Percentiles rank a stretch among this genome's conserved stretches.
Conservation (phyloP, 257 asterid species). For the Rhazya stricta region DNA sequence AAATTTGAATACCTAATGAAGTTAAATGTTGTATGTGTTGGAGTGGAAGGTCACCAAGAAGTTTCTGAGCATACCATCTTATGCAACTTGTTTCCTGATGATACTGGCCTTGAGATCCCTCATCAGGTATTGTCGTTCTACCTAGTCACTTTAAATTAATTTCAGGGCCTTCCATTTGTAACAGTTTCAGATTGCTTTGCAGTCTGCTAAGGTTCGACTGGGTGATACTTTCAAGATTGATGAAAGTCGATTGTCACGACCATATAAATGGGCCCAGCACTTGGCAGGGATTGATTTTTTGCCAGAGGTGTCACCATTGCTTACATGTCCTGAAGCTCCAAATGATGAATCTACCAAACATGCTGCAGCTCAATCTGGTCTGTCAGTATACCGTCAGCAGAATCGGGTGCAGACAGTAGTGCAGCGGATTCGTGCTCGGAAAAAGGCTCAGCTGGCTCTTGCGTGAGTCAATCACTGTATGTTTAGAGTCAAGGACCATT, state of each 20-base stretch:
- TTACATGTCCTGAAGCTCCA: conserved; percentile 44
- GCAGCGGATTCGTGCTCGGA: conserved; percentile 79
- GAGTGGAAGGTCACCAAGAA: conserved; percentile 77
- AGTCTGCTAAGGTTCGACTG: conserved; percentile 76
- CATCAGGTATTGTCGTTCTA: conserved; percentile 61
- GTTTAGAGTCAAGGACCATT: conserved; percentile 33
- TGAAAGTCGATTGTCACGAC: conserved; percentile 68
- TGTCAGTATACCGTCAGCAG: conserved; percentile 82
- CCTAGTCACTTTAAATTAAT: conserved; percentile 3
- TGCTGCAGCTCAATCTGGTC: conserved; percentile 50
- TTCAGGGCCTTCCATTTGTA: conserved; percentile 13
- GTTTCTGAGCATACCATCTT: conserved; percentile 45
- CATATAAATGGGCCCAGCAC: conserved; percentile 98
- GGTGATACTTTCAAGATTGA: conserved; percentile 62
- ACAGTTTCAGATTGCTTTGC: conserved; percentile 29
- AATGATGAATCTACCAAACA: conserved; percentile 49
- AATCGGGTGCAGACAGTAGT: conserved; percentile 86
- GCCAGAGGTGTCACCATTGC: conserved; percentile 85
- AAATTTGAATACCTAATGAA: conserved; percentile 76
- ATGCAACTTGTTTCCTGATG: conserved; percentile 96
- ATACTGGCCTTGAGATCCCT: conserved; percentile 93
- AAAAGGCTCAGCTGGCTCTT: conserved; percentile 91
- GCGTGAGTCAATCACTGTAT: conserved; percentile 73
- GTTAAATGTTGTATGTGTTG: conserved; percentile 79
- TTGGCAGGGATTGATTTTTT: conserved; percentile 93